Base-by-base conservation (phyloP, 2,329 filamentous ascomycete genomes). In the Fusarium pilosicola region DNA sequence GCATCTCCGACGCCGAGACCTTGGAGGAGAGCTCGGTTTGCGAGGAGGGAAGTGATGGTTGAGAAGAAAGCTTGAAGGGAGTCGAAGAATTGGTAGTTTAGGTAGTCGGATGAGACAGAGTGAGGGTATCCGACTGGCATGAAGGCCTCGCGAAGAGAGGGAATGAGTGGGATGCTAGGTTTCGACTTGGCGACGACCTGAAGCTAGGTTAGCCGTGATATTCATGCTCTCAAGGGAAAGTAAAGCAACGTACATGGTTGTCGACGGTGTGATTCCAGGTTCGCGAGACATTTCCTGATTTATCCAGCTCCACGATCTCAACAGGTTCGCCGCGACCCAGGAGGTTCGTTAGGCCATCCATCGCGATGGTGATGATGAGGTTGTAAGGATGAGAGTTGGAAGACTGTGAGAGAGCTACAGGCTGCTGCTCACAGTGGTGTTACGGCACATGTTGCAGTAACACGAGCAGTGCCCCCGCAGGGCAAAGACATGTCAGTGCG, bases 51-150 rank as follows among this genome's bases (percentile, higher is more conserved):
- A 12, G 92, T 93, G 78, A 96, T 95, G 56, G 93, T 94, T 48
- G 92, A 94, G 62, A 93, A 94, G 82, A 96, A 96, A 34, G 94
- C 94, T 82, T 96, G 94, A 4, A 96, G 86, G 0, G 93, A 95
- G 83, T 96, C 94, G 78, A 85, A 91, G 52, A 86, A 86, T 77
- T 88, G 91, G 81, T 89, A 97, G 84, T 92, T 87, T 9, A 94
- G 85, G 82, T 98, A 98, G 82, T 98, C 95, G 20, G 89, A 85
- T 3, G 93, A 96, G 36, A 98, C 95, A 55, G 92, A 96, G 74
- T 95, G 89, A 2, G 95, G 95, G 81, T 92, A 98, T n/a, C 95
- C 95, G 4, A 93, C 91, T 1, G 95, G 95, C 3, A 97, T 87
- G 79, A 97, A 97, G 34, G 95, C 89, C 58, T 81, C 81, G 15